Conservation (phyloP, 1,139 yeast species). For the Hanseniaspora sp. region DNA sequence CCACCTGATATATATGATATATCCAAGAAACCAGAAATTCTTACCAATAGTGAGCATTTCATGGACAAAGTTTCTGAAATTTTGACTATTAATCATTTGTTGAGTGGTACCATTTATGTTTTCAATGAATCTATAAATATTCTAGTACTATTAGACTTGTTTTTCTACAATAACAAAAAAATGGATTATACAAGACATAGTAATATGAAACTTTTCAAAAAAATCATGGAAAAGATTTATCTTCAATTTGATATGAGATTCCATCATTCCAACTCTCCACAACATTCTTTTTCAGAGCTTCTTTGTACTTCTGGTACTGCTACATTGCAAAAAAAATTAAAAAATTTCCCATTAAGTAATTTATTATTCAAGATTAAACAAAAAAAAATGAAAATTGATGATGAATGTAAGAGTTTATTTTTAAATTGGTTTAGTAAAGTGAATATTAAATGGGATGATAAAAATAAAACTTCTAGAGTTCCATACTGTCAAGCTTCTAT, state of each 20-base stretch:
- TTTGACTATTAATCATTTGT: slow-evolving; percentile 19
- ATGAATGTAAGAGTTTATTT: background rate
- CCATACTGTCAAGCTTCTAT: slow-evolving; percentile 3
- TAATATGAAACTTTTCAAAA: slow-evolving; percentile 22
- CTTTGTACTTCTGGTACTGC: background rate
- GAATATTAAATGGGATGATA: background rate
- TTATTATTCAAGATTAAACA: background rate
- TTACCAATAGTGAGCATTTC: slow-evolving; percentile 21
- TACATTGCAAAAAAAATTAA: background rate
- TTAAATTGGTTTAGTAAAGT: background rate
- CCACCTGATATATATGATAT: slow-evolving; percentile 14
- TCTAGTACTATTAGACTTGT: slow-evolving; percentile 17
- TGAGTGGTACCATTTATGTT: slow-evolving; percentile 21
- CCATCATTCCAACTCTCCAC: background rate
- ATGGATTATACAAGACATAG: slow-evolving; percentile 22
- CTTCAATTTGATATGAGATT: slow-evolving; percentile 6
- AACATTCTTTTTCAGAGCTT: too few relatives aligned
- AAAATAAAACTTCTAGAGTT: background rate
- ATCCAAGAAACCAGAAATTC: slow-evolving; percentile 8
- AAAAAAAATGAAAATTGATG: background rate
- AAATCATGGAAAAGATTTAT: slow-evolving; percentile 12
- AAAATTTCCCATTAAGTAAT: background rate
- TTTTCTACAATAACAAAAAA: slow-evolving; percentile 20
- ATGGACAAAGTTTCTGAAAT: slow-evolving; percentile 21
- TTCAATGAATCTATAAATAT: slow-evolving; percentile 18